Conservation (phyloP, 179 eudicot genomes). For the Sideroxylon spinosum region DNA sequence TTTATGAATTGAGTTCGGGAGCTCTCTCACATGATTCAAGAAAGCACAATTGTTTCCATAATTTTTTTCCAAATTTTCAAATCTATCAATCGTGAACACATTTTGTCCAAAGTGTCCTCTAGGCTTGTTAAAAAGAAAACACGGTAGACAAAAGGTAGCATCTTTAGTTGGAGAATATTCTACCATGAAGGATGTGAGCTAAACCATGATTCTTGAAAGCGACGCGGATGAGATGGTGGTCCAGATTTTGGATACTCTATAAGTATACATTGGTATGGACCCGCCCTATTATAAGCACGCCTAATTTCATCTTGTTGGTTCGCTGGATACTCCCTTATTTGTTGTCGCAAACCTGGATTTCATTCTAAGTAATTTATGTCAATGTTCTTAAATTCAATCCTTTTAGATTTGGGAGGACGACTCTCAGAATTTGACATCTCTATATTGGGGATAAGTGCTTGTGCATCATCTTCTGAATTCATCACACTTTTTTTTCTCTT, state of each 20-base stretch:
- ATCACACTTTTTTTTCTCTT: background rate
- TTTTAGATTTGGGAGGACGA: background rate
- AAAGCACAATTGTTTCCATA: background rate
- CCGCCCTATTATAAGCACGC: background rate
- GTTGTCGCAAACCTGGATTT: background rate
- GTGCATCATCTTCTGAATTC: background rate
- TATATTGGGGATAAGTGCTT: background rate
- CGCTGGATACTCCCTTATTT: background rate
- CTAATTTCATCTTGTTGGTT: background rate
- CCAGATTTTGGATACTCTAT: background rate
- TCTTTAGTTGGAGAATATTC: background rate
- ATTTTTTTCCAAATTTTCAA: no score
- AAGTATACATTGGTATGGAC: background rate
- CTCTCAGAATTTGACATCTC: background rate
- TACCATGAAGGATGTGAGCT: background rate
- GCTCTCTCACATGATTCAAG: background rate
- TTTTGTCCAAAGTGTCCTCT: no score
- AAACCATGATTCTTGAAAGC: background rate
- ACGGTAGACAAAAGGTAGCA: background rate
- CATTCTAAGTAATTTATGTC: background rate
- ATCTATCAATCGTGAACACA: no score
- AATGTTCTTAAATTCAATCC: no score
- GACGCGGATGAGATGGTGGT: background rate
- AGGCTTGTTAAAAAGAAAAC: no score
- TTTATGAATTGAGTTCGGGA: background rate